These are phyloP conservation scores for Lepidium aucheri DNA, from an alignment of 345 rosid genomes.

Conservation along the genomic window DNA sequence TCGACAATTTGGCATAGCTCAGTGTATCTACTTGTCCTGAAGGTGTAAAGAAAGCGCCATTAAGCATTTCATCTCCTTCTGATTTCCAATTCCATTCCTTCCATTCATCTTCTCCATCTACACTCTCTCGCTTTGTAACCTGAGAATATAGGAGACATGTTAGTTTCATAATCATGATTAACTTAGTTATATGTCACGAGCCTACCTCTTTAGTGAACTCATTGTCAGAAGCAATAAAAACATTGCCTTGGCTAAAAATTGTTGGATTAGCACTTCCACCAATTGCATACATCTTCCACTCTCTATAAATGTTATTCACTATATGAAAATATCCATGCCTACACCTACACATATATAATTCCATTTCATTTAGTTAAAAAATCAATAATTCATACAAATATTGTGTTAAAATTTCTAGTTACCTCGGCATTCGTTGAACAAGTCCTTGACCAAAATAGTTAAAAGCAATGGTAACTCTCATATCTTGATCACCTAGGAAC, in stretches of 20 bases:
- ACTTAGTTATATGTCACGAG: background rate
- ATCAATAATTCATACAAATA: no score
- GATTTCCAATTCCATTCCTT: conserved; percentile 68
- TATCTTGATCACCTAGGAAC: conserved; percentile 39
- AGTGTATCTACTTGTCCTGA: conserved; percentile 44
- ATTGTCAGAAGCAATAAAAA: conserved; percentile 44
- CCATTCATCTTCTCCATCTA: conserved; percentile 34
- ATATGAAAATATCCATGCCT: conserved; percentile 70
- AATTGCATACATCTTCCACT: conserved; percentile 64
- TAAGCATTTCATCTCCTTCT: conserved; percentile 50
- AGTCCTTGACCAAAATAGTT: conserved; percentile 62
- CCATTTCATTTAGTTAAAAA: background rate
- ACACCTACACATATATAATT: conserved; percentile 34
- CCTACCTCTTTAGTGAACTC: conserved; percentile 45
- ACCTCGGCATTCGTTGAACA: conserved; percentile 71
- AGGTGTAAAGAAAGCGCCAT: conserved; percentile 54
- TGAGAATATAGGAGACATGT: conserved; percentile 4
- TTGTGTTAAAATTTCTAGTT: no score
- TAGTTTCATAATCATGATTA: background rate
- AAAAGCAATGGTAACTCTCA: conserved; percentile 68
- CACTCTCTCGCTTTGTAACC: conserved; percentile 53
- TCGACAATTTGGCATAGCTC: conserved; percentile 47
- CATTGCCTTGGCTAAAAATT: conserved; percentile 62
- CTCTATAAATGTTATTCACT: conserved; percentile 47
- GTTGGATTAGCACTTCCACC: conserved; percentile 78